These are phyloP conservation scores for Tuber melanosporum DNA, from an alignment of 495 filamentous ascomycete species.

Conservation along the genomic window DNA sequence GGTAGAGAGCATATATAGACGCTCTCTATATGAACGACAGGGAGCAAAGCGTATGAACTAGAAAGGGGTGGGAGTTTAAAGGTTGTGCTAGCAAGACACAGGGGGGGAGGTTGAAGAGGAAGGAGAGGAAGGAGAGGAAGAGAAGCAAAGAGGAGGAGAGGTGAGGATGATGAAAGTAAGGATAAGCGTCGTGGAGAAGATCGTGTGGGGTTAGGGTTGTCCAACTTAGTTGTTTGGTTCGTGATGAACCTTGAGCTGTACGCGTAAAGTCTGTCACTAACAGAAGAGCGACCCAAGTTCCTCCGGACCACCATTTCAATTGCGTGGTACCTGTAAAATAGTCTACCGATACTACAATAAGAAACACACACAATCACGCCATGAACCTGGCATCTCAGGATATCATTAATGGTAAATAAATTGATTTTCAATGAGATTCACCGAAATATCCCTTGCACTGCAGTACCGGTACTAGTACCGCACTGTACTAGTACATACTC, in stretches of 20 bases:
- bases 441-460: not conserved
- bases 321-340: not conserved
- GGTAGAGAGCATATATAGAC: not conserved
- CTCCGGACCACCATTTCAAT: not conserved
- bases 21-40: not conserved
- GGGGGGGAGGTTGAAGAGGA: not conserved
- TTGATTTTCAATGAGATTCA: not conserved
- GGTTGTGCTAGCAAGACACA: not conserved
- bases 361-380: not conserved
- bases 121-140: not conserved
- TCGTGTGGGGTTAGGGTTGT: not conserved
- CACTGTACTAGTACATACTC: not conserved
- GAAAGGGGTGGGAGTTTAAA: not conserved
- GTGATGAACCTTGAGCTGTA: not conserved
- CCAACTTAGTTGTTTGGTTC: not conserved
- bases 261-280: not conserved
- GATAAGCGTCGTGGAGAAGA: not conserved
- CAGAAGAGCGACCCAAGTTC: not conserved
- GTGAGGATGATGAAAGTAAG: not conserved
- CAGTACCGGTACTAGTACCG: not conserved
- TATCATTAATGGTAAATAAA: not conserved
- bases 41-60: not conserved
- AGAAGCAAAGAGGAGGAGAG: not conserved
- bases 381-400: not conserved
- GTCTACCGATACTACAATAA: not conserved